Evolutionary conservation across 768 basidiomycete genomes (phyloP).

Genomic region (Melanogaster broomeanus): DNA sequence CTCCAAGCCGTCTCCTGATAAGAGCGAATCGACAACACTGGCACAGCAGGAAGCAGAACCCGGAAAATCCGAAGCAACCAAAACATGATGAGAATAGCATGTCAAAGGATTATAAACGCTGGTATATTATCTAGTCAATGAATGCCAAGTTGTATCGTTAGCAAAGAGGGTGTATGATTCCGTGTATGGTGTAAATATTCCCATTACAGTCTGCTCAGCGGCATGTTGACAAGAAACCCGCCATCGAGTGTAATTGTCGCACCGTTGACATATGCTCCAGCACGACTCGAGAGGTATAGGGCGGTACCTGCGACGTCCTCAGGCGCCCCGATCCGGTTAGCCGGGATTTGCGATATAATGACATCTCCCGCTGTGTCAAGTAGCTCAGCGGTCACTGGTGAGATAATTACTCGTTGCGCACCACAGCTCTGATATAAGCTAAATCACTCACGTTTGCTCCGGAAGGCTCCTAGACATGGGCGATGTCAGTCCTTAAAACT

Average conservation of each 20-base stretch:
- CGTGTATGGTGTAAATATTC: neutral
- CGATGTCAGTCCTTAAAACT: neutral
- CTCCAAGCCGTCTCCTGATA: constrained; percentile 7
- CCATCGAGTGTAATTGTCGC: constrained; percentile 66
- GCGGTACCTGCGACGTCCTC: constrained; percentile 68
- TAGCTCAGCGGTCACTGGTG: constrained; percentile 55
- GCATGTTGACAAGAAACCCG: constrained; percentile 49
- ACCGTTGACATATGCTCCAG: constrained; percentile 64
- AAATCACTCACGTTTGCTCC: constrained; percentile 40
- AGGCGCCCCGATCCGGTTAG: constrained; percentile 56
- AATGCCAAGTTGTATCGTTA: neutral
- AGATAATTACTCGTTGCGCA: neutral
- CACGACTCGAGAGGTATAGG: constrained; percentile 60
- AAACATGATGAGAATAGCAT: constrained; percentile 2
- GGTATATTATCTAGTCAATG: neutral
- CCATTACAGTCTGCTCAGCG: constrained; percentile 32
- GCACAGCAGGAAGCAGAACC: constrained; percentile 1
- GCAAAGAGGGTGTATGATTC: neutral
- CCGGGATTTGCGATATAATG: constrained; percentile 46
- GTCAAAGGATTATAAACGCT: neutral
- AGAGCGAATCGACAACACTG: constrained; percentile 9
- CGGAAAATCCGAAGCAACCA: neutral
- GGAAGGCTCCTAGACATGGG: constrained; percentile 34
- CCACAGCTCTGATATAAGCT: neutral
- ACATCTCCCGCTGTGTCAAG: constrained; percentile 46